Conservation (phyloP, 768 basidiomycete genomes). For the Tylopilus plumbeoviolaceoides region DNA sequence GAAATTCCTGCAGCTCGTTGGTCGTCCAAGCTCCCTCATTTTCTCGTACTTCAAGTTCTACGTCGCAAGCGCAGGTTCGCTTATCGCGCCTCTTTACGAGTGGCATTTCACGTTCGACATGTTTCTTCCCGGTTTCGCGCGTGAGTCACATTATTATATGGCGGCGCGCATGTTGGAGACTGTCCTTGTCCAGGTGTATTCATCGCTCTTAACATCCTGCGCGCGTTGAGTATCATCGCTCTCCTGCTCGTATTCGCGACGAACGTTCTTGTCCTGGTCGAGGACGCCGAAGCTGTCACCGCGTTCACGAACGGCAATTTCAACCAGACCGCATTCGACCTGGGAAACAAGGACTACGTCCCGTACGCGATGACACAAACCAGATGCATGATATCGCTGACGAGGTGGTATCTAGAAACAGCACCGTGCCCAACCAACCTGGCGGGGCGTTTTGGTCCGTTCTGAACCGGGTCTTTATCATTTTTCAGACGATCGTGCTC, state of each 20-base stretch:
- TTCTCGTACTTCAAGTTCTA: neutral
- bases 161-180: neutral
- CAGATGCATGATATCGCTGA: neutral
- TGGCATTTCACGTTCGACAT: constrained; percentile 9
- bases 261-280: constrained; percentile 68
- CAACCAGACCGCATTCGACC: constrained; percentile 34
- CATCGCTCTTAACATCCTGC: constrained; percentile 73
- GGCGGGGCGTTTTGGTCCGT: constrained; percentile 93
- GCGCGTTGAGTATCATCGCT: constrained; percentile 70
- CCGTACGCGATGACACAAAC: constrained; percentile 42
- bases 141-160: constrained; percentile 11
- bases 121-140: constrained; percentile 27
- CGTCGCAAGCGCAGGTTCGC: constrained; percentile 21
- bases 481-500: constrained; percentile 75
- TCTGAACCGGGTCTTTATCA: constrained; percentile 78
- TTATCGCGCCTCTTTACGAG: neutral
- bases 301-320: constrained; percentile 43
- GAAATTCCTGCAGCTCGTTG: constrained; percentile 25
- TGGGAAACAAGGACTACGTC: constrained; percentile 74
- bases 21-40: constrained; percentile 19
- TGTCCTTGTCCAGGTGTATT: constrained; percentile 42
- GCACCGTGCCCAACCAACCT: constrained; percentile 90
- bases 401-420: constrained; percentile 37
- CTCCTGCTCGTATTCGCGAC: constrained; percentile 79
- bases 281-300: constrained; percentile 74